Evolutionary conservation across 192 early-diverging fungal species (phyloP).

Genomic region (Blastocladiella britannica): DNA sequence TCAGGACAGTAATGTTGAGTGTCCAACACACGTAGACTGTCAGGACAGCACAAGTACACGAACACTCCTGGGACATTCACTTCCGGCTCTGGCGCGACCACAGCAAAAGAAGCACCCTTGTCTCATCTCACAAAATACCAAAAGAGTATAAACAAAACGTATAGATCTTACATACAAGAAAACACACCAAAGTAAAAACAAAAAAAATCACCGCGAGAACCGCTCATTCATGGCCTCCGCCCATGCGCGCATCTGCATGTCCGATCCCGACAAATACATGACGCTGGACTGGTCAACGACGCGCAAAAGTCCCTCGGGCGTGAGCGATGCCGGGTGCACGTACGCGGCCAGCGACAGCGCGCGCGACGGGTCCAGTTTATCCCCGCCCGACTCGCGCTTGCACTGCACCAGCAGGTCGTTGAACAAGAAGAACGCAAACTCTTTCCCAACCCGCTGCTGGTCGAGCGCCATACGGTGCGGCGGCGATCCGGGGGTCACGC

Average conservation of each 20-base stretch:
- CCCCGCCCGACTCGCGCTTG: not conserved
- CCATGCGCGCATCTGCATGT: not conserved
- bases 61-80: no score
- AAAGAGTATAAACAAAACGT: no score
- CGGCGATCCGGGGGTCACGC: slow-evolving; percentile 5
- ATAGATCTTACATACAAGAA: no score
- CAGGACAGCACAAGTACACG: no score
- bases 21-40: no score
- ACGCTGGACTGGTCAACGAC: not conserved
- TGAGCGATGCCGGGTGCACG: not conserved
- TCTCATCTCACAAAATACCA: no score
- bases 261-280: not conserved
- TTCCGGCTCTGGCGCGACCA: no score
- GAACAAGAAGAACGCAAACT: slow-evolving; percentile 39
- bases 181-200: no score
- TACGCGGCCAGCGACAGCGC: not conserved
- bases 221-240: not conserved
- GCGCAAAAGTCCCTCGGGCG: not conserved
- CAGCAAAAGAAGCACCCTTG: no score
- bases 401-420: slow-evolving; percentile 47
- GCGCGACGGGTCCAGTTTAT: not conserved
- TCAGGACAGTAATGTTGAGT: no score
- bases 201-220: not conserved
- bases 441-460: slow-evolving; percentile 19
- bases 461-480: slow-evolving; percentile 11